These are phyloP conservation scores for Mycena venus DNA, from an alignment of 768 basidiomycete genomes.

Conservation along the genomic window DNA sequence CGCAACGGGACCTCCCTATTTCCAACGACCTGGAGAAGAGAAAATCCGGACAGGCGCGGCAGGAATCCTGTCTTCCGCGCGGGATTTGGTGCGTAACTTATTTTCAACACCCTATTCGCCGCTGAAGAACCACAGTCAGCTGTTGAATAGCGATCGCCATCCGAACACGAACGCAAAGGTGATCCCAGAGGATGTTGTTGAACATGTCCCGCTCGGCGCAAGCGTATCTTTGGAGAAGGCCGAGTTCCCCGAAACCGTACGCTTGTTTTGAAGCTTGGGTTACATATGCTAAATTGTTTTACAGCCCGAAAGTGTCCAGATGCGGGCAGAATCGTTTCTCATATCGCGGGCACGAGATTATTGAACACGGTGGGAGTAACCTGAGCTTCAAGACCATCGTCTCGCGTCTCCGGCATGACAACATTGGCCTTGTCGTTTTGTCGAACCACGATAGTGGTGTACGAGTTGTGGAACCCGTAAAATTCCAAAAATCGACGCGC, in stretches of 20 bases:
- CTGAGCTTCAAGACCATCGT: constrained; percentile 50
- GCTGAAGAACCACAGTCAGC: constrained; percentile 33
- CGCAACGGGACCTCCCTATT: constrained; percentile 56
- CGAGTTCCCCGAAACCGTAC: constrained; percentile 51
- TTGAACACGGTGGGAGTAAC: constrained; percentile 59
- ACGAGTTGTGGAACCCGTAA: constrained; percentile 50
- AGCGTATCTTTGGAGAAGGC: constrained; percentile 51
- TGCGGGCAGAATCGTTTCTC: constrained; percentile 55
- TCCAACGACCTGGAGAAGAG: constrained; percentile 55
- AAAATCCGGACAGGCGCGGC: constrained; percentile 56
- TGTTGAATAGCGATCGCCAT: constrained; percentile 54
- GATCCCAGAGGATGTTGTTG: constrained; percentile 50
- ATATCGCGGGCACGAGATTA: constrained; percentile 55
- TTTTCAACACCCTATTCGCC: not conserved
- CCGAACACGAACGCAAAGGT: constrained; percentile 53
- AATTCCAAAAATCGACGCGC: constrained; percentile 51
- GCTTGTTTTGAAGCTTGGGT: no score
- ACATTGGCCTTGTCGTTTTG: constrained; percentile 54
- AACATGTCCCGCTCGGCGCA: constrained; percentile 52
- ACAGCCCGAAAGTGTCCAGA: constrained; percentile 57
- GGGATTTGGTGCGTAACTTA: constrained; percentile 53
- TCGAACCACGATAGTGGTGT: constrained; percentile 56
- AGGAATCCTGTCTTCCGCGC: constrained; percentile 54
- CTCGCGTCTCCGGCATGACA: constrained; percentile 39
- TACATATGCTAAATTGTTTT: no score